A percentile compares a stretch with the other conserved stretches of the same genome.
These are phyloP conservation scores for Rossbeevera mucosa DNA, from an alignment of 768 basidiomycete genomes.

Conservation along the genomic window DNA sequence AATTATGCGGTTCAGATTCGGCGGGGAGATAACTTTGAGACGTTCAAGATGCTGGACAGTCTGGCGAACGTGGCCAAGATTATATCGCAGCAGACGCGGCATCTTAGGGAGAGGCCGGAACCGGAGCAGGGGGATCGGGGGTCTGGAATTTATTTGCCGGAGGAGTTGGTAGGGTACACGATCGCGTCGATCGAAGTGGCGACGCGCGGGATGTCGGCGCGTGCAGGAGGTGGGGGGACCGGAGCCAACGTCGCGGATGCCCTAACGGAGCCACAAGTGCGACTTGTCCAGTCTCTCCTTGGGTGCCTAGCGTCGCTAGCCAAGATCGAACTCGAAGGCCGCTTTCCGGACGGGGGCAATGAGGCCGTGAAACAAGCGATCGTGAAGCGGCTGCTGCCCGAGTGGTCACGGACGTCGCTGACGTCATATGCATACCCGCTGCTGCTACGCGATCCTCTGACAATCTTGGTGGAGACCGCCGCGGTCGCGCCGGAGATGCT, in stretches of 20 bases:
- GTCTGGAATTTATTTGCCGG: conserved; percentile 83
- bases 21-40: conserved; percentile 50
- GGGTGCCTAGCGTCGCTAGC: conserved; percentile 64
- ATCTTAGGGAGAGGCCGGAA: conserved; percentile 72
- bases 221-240: conserved; percentile 32
- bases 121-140: conserved; percentile 73
- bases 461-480: conserved; percentile 84
- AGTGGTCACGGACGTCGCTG: conserved; percentile 85
- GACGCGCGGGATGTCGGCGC: conserved; percentile 57
- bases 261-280: conserved; percentile 64
- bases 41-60: conserved; percentile 82
- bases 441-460: conserved; percentile 85
- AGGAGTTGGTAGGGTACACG: conserved; percentile 88
- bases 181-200: conserved; percentile 77
- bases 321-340: conserved; percentile 61
- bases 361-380: conserved; percentile 80
- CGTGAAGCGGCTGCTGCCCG: conserved; percentile 84
- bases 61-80: conserved; percentile 74
- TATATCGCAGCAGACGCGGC: conserved; percentile 79
- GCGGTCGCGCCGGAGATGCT: conserved; percentile 88
- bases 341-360: conserved; percentile 63
- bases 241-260: conserved; percentile 57
- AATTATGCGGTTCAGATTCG: conserved; percentile 58
- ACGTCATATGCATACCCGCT: conserved; percentile 82
- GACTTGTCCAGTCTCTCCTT: conserved; percentile 74